Evolutionary conservation across 129 eudicot genomes (phyloP), one percentile per base, ranked within the genome.

Genomic region (Artemisia annua): DNA sequence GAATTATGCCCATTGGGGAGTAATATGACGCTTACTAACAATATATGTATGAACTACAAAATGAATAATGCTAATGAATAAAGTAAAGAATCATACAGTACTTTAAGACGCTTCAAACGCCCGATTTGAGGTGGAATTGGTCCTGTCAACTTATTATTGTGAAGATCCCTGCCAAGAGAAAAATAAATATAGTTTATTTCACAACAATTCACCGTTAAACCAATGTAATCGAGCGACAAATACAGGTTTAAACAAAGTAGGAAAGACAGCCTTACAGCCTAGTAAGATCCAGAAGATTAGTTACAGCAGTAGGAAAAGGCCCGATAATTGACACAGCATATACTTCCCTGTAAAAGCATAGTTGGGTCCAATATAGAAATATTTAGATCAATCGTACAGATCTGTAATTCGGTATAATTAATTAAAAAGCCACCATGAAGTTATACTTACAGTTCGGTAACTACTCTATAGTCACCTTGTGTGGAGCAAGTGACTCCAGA

Each of bases 41-140:
- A 46, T 26, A 60, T 2, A 46, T 3, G 4, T 54, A 55, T 5
- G 60, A 75, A 56, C 51, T 12, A 48, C 44, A 58, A 32, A 7
- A 28, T 18, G 22, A 7, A 9, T 35, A 54, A 19, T 54, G 48
- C 10, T 15, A 30, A 49, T 54, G 77, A 71, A 78, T 63, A 26
- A 46, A 63, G 62, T 15, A 35, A 67, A 60, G 70, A 52, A 75
- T 35, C 75, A 20, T 93, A 94, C 98, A 94, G 91, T 66, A 90
- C 84, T 76, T 90, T 90, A 68, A 94, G 97, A 81, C 83, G 98
- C 93, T 85, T 94, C 86, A 94, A 76, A 48, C 97, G 89, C 66
- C 96, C 97, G 17, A 94, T 94, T 84, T 94, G 98, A 66, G 97
- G 87, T 48, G 98, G 98, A 83, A 94, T 86, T 54, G 97, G 96